Evolutionary conservation across 2,329 filamentous ascomycete genomes (phyloP), one percentile per base, ranked within the genome.

Genomic region (Daldinia sp.): DNA sequence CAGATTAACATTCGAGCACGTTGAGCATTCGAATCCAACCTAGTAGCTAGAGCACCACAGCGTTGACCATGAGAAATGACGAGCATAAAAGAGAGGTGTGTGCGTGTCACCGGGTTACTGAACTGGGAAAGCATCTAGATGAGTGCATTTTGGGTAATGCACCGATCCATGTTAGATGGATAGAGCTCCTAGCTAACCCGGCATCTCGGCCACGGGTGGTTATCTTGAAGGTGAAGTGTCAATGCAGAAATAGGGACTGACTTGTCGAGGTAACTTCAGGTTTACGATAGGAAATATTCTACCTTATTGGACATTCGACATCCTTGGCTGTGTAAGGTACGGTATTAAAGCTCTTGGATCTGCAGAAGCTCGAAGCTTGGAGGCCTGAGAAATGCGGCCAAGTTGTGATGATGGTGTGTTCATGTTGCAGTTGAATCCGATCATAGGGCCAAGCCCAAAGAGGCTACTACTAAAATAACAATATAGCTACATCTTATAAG

Each of bases 291-390:
- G 49, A 34, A 29, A 47, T 27, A 32, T 10, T 11, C 21, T 52
- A 55, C 48, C 10, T 61, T 11, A 39, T 50, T 50, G 47, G 47
- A 30, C 47, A 35, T 45, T 45, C 21, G 49, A 21, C n/a, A 45
- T 52, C 25, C 64, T 67, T 67, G 61, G 61, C 61, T 54, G 59
- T 52, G 64, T 32, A 58, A 64, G 64, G 64, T 64, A 67, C 64
- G 17, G 34, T 41, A 48, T 37, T 34, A 53, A 64, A 61, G 58
- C 53, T 61, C 49, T 59, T 61, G 41, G 64, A 67, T 67, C 54
- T 67, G 50, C 64, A 53, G 61, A 61, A 60, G 52, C 58, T 43
- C 43, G 37, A 64, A 64, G 64, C 64, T 67, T 62, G 64, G 61
- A 37, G 34, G 49, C 32, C 41, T 51, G 47, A 55, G 32, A 21